phyloP scores from a whole-genome alignment of 2,329 filamentous ascomycete species.

The Diaporthe amygdali region DNA sequence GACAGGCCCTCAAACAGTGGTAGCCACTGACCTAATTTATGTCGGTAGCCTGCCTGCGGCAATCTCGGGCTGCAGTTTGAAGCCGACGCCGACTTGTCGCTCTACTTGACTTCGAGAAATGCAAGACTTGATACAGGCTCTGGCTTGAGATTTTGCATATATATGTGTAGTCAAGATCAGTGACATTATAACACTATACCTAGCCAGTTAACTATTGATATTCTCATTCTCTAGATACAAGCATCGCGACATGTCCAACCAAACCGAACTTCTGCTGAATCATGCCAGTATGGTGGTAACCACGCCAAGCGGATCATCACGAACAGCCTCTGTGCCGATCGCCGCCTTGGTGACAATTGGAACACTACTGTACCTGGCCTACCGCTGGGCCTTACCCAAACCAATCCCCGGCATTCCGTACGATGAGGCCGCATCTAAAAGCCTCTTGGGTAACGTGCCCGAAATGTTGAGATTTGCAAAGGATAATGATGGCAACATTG shows the following conservation, averaged over 20 bases:
- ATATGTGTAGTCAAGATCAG: background rate
- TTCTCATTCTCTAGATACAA: background rate
- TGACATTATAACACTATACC: background rate
- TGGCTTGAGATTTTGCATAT: background rate
- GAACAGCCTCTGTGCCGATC: background rate
- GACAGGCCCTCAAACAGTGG: too few species aligned
- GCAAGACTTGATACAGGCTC: background rate
- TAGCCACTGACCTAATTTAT: too few species aligned
- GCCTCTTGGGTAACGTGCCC: slow-evolving; percentile 2
- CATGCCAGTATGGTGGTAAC: background rate
- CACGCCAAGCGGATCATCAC: background rate
- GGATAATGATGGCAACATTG: background rate
- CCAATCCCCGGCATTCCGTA: slow-evolving; percentile 14
- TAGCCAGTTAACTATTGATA: background rate
- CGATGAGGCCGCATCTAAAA: background rate
- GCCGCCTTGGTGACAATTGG: background rate
- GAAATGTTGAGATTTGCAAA: background rate
- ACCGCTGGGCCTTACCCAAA: slow-evolving; percentile 7
- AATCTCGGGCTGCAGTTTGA: too few species aligned
- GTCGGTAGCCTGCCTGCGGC: too few species aligned
- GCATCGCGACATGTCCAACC: background rate
- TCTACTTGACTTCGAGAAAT: too few species aligned
- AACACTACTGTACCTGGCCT: slow-evolving; percentile 15
- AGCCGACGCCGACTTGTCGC: too few species aligned
- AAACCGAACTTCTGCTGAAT: background rate